These are phyloP conservation scores for Chalaropsis thielavioides DNA, from an alignment of 2,329 filamentous ascomycete genomes.

Conservation along the genomic window DNA sequence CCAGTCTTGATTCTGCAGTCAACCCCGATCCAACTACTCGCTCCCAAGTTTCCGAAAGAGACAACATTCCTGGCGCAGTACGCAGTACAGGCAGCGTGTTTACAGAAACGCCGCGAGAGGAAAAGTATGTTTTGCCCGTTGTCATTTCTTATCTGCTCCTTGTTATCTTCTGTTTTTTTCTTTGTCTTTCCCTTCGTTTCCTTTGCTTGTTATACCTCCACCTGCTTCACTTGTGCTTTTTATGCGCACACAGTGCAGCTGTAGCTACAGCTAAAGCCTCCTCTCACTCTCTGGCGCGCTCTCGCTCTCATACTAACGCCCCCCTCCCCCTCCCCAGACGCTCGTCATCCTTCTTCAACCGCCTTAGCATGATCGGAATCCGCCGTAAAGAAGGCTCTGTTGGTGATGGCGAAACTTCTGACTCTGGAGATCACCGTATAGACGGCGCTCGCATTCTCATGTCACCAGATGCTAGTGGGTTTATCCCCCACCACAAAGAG, in stretches of 20 bases:
- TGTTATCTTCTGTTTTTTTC: background rate
- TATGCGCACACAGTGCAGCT: no score
- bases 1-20: background rate
- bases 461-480: conserved; percentile 48
- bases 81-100: background rate
- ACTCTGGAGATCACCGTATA: conserved; percentile 50
- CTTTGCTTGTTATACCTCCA: background rate
- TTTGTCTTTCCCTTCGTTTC: background rate
- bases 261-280: no score
- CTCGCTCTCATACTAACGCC: background rate
- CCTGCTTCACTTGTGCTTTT: background rate
- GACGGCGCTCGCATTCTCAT: conserved; percentile 57
- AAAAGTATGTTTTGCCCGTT: background rate
- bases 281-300: no score
- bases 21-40: background rate
- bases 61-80: background rate
- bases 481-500: conserved; percentile 73
- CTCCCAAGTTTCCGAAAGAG: background rate
- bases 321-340: conserved; percentile 42
- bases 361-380: conserved; percentile 46
- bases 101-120: background rate
- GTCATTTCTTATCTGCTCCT: background rate
- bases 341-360: conserved; percentile 77
- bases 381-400: conserved; percentile 14
- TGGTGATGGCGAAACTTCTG: conserved; percentile 63